These are phyloP conservation scores for Geum urbanum DNA, from an alignment of 306 rosid species.

Conservation along the genomic window DNA sequence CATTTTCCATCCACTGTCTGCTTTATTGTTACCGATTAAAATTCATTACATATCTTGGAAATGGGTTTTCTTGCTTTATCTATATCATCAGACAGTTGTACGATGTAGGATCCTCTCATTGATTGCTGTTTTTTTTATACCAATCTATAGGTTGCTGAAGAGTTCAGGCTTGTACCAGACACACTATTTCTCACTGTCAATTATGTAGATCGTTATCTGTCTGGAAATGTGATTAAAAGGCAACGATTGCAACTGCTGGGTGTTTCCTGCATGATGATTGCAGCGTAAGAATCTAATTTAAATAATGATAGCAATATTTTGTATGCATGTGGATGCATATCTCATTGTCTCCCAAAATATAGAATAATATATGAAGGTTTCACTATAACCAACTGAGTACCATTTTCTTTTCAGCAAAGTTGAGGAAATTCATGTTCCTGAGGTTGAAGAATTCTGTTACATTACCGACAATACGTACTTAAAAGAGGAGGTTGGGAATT, in stretches of 20 bases:
- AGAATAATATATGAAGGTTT: not conserved
- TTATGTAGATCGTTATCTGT: constrained; percentile 82
- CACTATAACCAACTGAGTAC: not conserved
- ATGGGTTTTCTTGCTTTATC: constrained; percentile 13
- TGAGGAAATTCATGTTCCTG: constrained; percentile 76
- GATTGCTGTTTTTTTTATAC: constrained; percentile 2
- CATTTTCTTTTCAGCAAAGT: constrained; percentile 54
- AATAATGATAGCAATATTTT: constrained; percentile 1
- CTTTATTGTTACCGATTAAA: not conserved
- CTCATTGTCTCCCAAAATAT: constrained; percentile 4
- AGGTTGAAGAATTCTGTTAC: constrained; percentile 75
- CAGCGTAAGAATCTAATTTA: constrained; percentile 52
- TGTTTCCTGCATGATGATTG: constrained; percentile 82
- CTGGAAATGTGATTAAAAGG: constrained; percentile 61
- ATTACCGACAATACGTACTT: constrained; percentile 70
- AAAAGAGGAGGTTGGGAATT: constrained; percentile 59
- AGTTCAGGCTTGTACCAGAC: constrained; percentile 65
- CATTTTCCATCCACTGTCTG: not conserved
- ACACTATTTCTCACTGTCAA: constrained; percentile 72
- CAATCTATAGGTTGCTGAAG: constrained; percentile 64
- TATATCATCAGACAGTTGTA: not conserved
- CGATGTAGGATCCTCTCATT: not conserved
- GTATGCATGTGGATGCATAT: not conserved
- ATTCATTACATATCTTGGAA: not conserved
- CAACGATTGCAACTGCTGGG: constrained; percentile 69